Evolutionary conservation across 2,329 filamentous ascomycete species (phyloP), one percentile per base, ranked within the genome.

Genomic region (Aspergillus pseudotamarii): DNA sequence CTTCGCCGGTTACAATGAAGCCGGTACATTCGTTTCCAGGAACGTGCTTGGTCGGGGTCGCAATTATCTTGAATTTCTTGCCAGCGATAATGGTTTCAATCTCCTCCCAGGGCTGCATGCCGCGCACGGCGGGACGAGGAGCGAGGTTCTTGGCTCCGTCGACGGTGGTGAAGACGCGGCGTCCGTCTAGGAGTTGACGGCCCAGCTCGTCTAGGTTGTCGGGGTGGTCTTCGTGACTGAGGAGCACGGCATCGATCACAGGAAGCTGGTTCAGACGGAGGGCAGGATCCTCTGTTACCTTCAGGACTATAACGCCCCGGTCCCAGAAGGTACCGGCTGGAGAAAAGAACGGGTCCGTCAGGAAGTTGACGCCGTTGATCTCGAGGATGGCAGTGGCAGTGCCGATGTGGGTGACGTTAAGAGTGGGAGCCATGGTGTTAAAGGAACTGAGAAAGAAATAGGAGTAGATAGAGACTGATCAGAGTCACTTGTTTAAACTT

Each of bases 161-260:
- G 1, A 73, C 59, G 1, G 82, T 84, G 0, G 82, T 84, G 34
- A 84, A 72, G 5, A 84, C 83, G 2, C 69, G 72, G 9, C 81
- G 80, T 4, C 80, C 82, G 55, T 84, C 75, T 6, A 85, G 76
- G 0, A 84, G 74, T 9, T 66, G 75, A 5, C 82, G 82, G 26
- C 83, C 82, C 0, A 79, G 65, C 2, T 78, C 74, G 38, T 85
- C 83, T 2, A 85, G 75, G 63, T 85, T 85, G 64, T 85, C 83
- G 0, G 74, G 72, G 61, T 85, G 83, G 68, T 85, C 81, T 68
- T 85, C 83, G 62, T 85, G 83, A 68, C 80, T 83, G 10, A 85
- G 75, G 0, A 84, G 75, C 4, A 85, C 72, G n/a, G 77, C 82
- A 57, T 84, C 82, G 64, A 85, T 82, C 11, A 71, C 70, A 0